Base-by-base conservation (phyloP, 1,284 basidiomycete genomes). In the Trichosporon asahii region DNA sequence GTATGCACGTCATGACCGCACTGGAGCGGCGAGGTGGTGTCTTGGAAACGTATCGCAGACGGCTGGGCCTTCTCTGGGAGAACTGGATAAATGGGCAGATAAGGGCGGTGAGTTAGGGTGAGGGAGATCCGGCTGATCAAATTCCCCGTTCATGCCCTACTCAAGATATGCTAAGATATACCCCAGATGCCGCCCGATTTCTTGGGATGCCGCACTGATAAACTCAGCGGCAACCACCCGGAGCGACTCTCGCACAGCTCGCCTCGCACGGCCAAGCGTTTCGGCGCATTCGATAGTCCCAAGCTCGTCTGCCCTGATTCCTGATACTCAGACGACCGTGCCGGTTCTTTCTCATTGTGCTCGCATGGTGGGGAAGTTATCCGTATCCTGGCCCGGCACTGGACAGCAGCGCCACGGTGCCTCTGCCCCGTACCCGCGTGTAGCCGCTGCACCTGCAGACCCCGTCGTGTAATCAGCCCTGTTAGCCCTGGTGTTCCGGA, bases 91-190 rank as follows among this genome's bases (percentile, higher is more conserved):
- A 31, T 31, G 57, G 57, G 57, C 14, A 61, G 57, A 61, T 61
- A 61, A 61, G 57, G 31, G 35, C 27, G 27, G 57, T 18, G 27
- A 31, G 27, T 31, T 23, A 31, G 15, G 57, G 15, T 61, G 18
- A 8, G 29, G 29, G 14, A 31, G 57, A 61, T 61, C 57, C 57
- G 57, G 57, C 57, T 61, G 57, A 61, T 61, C n/a, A 31, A 31
- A 61, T 61, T 12, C 57, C 57, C 57, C 57, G 57, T 61, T 61
- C 57, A 61, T 61, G 57, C 57, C 27, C 18, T 14, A 25, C 57
- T 31, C 57, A 9, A 53, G 49, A 61, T 29, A 61, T 31, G 29
- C 57, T n/a, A n/a, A 61, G 29, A 61, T 31, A 61, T 12, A 33
- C 15, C n/a, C 14, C 4, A 27, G 27, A 25, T 31, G 55, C 25